Evolutionary conservation across 2,329 filamentous ascomycete species (phyloP).

Genomic region (Piedraia hortae): DNA sequence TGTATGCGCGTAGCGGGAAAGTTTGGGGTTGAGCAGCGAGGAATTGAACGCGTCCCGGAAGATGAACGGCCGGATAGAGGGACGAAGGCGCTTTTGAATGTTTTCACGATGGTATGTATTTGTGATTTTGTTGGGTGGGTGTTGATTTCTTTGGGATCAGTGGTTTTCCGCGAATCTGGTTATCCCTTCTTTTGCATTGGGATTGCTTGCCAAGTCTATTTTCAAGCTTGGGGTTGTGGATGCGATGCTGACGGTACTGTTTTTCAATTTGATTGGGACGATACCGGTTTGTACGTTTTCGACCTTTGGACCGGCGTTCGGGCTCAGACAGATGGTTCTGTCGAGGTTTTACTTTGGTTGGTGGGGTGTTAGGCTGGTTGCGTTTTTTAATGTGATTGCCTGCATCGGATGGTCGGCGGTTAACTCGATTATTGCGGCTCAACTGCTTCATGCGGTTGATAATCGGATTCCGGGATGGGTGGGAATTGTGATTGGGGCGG

Average conservation of each 20-base stretch:
- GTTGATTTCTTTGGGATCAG: conserved; percentile 14
- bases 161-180: conserved; percentile 61
- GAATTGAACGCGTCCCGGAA: conserved; percentile 46
- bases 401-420: conserved; percentile 18
- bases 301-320: conserved; percentile 46
- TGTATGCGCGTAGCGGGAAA: conserved; percentile 35
- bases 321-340: conserved; percentile 56
- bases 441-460: conserved; percentile 51
- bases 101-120: conserved; percentile 36
- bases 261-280: conserved; percentile 49
- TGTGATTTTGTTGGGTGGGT: not conserved
- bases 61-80: conserved; percentile 38
- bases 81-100: conserved; percentile 26
- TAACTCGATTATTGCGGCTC: conserved; percentile 55
- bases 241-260: conserved; percentile 40
- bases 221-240: conserved; percentile 49
- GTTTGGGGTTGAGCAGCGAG: conserved; percentile 43
- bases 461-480: conserved; percentile 39
- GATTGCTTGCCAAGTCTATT: conserved; percentile 38
- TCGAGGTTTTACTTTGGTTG: conserved; percentile 46
- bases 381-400: conserved; percentile 10
- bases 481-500: conserved; percentile 45
- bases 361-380: conserved; percentile 18
- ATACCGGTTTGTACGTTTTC: conserved; percentile 50
- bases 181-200: conserved; percentile 49